These are phyloP conservation scores for Plasmodium inui DNA, from an alignment of 169 alveolate genomes.

Conservation along the genomic window DNA sequence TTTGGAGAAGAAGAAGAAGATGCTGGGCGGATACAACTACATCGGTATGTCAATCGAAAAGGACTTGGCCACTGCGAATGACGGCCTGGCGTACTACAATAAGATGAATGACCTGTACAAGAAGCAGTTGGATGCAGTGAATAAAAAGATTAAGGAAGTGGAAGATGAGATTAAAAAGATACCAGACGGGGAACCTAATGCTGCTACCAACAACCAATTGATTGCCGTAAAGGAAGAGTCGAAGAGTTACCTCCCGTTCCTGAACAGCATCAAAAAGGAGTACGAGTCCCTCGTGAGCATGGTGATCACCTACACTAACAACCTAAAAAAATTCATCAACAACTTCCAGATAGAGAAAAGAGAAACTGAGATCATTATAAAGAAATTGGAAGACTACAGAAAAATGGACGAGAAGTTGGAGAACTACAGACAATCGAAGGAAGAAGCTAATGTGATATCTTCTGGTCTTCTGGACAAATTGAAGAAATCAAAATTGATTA, in stretches of 20 bases:
- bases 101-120: constrained; percentile 5
- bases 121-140: not conserved
- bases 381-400: not conserved
- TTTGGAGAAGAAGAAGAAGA: constrained; percentile 29
- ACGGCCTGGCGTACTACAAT: not conserved
- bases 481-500: not conserved
- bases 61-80: constrained; percentile 11
- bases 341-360: not conserved
- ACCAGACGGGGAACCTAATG: not conserved
- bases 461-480: not conserved
- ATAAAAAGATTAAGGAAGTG: not conserved
- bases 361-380: not conserved
- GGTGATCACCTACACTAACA: not conserved
- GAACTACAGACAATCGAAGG: not conserved
- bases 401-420: constrained; percentile 8
- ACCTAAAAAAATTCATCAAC: not conserved
- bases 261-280: not conserved
- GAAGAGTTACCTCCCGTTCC: constrained; percentile 21
- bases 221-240: not conserved
- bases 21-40: constrained; percentile 14
- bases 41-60: not conserved
- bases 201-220: not conserved
- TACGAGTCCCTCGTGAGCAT: not conserved
- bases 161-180: not conserved
- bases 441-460: not conserved